Evolutionary conservation across 257 asterid species (phyloP), one percentile per base, ranked within the genome.

Genomic region (Solanum lycopersicoides): DNA sequence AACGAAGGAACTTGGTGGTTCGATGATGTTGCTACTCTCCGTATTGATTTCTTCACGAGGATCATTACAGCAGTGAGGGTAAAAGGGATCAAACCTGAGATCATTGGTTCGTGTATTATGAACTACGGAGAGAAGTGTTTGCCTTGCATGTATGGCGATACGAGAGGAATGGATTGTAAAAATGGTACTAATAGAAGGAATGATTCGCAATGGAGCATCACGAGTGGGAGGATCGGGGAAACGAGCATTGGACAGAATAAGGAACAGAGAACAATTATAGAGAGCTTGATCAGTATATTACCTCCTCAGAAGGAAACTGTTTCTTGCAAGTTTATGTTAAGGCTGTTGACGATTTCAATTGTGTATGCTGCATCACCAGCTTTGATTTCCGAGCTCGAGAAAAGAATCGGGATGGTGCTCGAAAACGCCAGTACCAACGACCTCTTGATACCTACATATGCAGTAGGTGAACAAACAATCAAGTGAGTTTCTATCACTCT

Each of bases 321-420:
- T 88, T 87, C 98, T 85, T 95, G 98, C 65, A 94, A 93, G 90
- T 96, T 96, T 82, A 94, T 96, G 42, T 35, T 92, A 56, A 88
- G 91, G 92, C 88, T 96, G 93, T 85, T 95, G 87, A 96, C 92
- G 90, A 87, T 93, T 92, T 95, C 98, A 35, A 84, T 90, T 15
- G 87, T 90, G 69, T 92, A 89, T 88, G 92, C 95, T 0, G 95
- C 93, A 76, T 95, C 98, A 6, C 93, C 95, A 37, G 98, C 98
- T 53, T 89, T 96, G 85, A 88, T 95, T 56, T 91, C 98, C 0
- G 98, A 96, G 91, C 98, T 96, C 23, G 98, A 96, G 89, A 93
- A 96, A 88, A 89, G 97, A 91, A 93, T 89, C 45, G 98, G 95
- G 20, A 83, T 93, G 92, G 93, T 93, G 34, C 83, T 96, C 75